Conservation (phyloP, 192 early-diverging fungal genomes). For the Rhizophagus clarus region DNA sequence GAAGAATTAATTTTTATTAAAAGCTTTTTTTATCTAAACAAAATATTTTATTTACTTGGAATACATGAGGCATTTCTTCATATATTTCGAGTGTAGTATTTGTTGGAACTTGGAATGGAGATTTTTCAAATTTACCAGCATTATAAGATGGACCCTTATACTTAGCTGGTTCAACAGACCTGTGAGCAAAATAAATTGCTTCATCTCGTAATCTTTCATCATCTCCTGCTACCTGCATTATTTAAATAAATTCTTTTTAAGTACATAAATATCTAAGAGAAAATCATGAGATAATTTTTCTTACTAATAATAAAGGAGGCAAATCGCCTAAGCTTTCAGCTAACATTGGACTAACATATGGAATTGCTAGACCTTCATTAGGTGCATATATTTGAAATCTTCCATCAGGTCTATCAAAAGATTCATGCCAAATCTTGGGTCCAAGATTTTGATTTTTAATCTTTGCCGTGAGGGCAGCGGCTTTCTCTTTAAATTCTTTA, state of each 20-base stretch:
- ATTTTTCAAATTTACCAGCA: background rate
- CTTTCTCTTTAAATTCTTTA: conserved; percentile 7
- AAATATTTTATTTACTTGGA: conserved; percentile 17
- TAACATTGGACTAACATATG: conserved; percentile 34
- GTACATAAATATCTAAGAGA: too few species aligned
- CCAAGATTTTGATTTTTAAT: conserved; percentile 25
- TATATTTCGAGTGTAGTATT: too few species aligned
- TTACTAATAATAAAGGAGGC: too few species aligned
- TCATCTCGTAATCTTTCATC: conserved; percentile 54
- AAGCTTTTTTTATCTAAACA: background rate
- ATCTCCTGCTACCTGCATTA: conserved; percentile 45
- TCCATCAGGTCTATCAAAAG: too few species aligned
- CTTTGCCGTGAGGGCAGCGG: conserved; percentile 18
- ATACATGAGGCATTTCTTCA: too few species aligned
- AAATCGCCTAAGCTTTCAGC: too few species aligned
- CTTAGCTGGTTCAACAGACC: background rate
- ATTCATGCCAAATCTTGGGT: too few species aligned
- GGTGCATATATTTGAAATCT: too few species aligned
- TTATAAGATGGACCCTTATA: background rate
- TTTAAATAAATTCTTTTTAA: background rate
- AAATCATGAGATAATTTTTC: too few species aligned
- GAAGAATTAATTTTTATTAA: background rate
- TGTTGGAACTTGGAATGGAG: too few species aligned
- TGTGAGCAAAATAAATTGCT: conserved; percentile 41
- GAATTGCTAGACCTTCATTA: conserved; percentile 15